Conservation (phyloP, 2,329 filamentous ascomycete genomes). For the Cryphonectria naterciae region DNA sequence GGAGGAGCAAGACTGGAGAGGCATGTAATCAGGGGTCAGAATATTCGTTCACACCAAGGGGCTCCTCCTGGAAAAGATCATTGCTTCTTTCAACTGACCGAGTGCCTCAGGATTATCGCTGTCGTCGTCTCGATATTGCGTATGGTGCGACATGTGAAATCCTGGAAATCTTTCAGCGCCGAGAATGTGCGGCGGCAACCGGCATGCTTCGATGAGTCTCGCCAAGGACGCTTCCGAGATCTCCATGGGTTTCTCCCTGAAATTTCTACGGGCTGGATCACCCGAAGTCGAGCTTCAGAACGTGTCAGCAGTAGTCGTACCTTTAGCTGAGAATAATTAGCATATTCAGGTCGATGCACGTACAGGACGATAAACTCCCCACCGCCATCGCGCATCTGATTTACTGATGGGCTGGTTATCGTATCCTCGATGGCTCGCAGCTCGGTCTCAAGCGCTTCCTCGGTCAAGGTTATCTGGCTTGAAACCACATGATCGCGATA, state of each 20-base stretch:
- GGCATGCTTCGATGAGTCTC: background rate
- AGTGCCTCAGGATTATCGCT: conserved; percentile 9
- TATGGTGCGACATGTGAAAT: conserved; percentile 22
- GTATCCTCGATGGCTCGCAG: background rate
- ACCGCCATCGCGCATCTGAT: too few relatives aligned
- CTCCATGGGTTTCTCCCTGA: conserved; percentile 2
- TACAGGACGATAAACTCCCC: conserved; percentile 15
- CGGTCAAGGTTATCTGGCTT: conserved; percentile 1
- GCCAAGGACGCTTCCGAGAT: background rate
- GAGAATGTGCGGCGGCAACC: conserved; percentile 6
- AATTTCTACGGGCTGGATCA: conserved; percentile 3
- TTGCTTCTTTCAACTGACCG: background rate
- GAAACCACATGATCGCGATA: background rate
- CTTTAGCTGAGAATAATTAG: too few relatives aligned
- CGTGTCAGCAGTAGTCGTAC: background rate
- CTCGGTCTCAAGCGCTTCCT: background rate
- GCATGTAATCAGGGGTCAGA: background rate
- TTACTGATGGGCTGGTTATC: background rate
- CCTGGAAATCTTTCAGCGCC: background rate
- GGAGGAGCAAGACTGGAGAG: conserved; percentile 5
- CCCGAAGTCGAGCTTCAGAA: conserved; percentile 2
- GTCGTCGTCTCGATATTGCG: conserved; percentile 2
- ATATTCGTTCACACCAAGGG: too few relatives aligned
- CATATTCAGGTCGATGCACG: background rate
- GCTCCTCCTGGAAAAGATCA: too few relatives aligned